Evolutionary conservation across 2,329 filamentous ascomycete genomes (phyloP).

Genomic region (Camptophora hylomeconis): DNA sequence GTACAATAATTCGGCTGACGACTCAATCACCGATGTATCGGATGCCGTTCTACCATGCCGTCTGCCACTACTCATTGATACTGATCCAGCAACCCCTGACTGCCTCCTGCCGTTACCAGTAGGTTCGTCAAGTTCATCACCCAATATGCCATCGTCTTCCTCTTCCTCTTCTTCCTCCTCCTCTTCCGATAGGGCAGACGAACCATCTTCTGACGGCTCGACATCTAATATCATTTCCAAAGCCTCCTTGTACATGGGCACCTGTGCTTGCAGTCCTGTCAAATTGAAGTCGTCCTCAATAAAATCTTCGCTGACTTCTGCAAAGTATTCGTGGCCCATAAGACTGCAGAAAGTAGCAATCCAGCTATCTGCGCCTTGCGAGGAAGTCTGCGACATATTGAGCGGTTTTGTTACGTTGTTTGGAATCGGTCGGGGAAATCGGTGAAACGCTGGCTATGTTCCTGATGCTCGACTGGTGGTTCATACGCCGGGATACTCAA

Average conservation of each 20-base stretch:
- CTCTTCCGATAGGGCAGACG: slow-evolving; percentile 32
- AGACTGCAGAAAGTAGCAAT: slow-evolving; percentile 94
- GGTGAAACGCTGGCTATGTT: no score
- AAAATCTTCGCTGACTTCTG: slow-evolving; percentile 96
- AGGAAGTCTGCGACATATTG: slow-evolving; percentile 41
- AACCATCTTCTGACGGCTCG: slow-evolving; percentile 64
- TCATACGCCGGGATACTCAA: no score
- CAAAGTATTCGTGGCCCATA: slow-evolving; percentile 96
- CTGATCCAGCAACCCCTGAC: no score
- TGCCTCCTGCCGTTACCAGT: slow-evolving; percentile 19
- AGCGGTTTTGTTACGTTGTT: no score
- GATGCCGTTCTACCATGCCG: slow-evolving; percentile 78
- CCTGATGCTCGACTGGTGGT: no score
- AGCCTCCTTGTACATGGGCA: slow-evolving; percentile 98
- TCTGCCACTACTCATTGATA: no score
- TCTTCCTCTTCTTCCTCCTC: slow-evolving; percentile 56
- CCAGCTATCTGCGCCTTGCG: slow-evolving; percentile 70
- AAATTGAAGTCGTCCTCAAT: slow-evolving; percentile 99
- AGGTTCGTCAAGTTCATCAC: slow-evolving; percentile 36
- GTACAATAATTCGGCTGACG: slow-evolving; percentile 94
- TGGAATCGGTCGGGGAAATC: no score
- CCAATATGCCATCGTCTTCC: slow-evolving; percentile 54
- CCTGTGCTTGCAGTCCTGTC: slow-evolving; percentile 85
- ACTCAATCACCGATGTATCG: slow-evolving; percentile 90
- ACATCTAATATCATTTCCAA: slow-evolving; percentile 99